These are phyloP conservation scores for Wickerhamomyces silvicola DNA, from an alignment of 805 yeast species.

Conservation along the genomic window DNA sequence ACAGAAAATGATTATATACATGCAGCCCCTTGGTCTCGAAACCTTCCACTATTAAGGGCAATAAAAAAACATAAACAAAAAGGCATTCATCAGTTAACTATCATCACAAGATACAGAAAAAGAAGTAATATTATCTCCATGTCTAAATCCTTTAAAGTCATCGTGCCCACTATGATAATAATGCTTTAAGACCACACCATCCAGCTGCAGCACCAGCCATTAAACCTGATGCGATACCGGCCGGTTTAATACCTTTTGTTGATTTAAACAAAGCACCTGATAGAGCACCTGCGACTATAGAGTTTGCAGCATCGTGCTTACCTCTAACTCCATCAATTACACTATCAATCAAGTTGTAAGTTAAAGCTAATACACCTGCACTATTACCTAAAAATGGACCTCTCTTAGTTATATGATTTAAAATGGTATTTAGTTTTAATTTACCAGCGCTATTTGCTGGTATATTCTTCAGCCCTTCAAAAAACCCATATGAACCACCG, in stretches of 20 bases:
- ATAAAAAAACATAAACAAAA: too few species aligned
- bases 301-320: constrained; percentile 79
- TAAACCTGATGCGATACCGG: constrained; percentile 79
- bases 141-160: too few species aligned
- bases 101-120: neutral
- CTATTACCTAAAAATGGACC: constrained; percentile 95
- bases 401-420: constrained; percentile 88
- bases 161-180: constrained; percentile 11
- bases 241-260: constrained; percentile 77
- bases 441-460: constrained; percentile 74
- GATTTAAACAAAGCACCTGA: constrained; percentile 90
- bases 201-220: constrained; percentile 87
- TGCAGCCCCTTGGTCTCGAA: too few species aligned
- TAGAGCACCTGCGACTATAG: constrained; percentile 82
- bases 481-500: constrained; percentile 86
- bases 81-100: too few species aligned
- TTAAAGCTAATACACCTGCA: constrained; percentile 88
- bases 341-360: constrained; percentile 81
- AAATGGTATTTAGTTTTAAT: constrained; percentile 79
- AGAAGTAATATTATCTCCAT: neutral
- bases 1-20: too few species aligned
- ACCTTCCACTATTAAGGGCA: too few species aligned
- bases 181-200: constrained; percentile 79
- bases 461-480: constrained; percentile 76
- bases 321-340: constrained; percentile 77